A percentile compares a stretch with the other conserved stretches of the same genome.
These are phyloP conservation scores for Blastobotrys mokoenaii DNA, from an alignment of 805 yeast genomes.

Conservation along the genomic window DNA sequence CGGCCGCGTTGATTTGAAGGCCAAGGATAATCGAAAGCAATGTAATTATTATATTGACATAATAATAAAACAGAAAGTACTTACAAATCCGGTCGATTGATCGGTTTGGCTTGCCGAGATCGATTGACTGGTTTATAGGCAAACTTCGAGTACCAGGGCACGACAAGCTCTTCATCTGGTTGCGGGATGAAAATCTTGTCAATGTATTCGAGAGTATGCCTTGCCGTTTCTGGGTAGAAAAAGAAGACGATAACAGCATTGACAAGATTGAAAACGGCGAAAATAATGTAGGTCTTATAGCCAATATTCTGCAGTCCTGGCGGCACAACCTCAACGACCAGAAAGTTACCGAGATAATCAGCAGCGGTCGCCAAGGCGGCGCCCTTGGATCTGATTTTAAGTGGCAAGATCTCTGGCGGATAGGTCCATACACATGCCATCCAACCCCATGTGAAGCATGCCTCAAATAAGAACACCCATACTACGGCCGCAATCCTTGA, in stretches of 20 bases:
- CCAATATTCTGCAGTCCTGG: conserved; percentile 19
- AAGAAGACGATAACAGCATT: conserved; percentile 17
- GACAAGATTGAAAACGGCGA: conserved; percentile 20
- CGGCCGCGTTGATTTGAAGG: too few species aligned
- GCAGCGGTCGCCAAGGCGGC: conserved; percentile 55
- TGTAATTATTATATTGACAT: too few species aligned
- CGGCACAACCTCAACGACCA: conserved; percentile 23
- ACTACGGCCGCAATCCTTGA: conserved; percentile 41
- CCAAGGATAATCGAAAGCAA: too few species aligned
- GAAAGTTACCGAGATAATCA: conserved; percentile 54
- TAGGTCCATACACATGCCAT: conserved; percentile 52
- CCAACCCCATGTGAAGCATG: conserved; percentile 49
- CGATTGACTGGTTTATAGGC: neutral
- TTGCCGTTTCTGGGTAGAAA: conserved; percentile 51
- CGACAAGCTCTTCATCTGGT: neutral
- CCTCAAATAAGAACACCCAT: conserved; percentile 49
- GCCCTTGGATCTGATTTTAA: conserved; percentile 62
- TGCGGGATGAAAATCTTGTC: conserved; percentile 26
- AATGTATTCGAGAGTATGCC: conserved; percentile 62
- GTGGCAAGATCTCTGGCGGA: conserved; percentile 50
- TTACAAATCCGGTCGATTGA: too few species aligned
- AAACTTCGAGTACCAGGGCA: neutral
- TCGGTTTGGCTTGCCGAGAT: too few species aligned
- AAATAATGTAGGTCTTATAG: conserved; percentile 24
- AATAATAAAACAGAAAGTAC: too few species aligned